Base-by-base conservation (phyloP, 2,329 filamentous ascomycete genomes). In the Orbilia brochopaga region DNA sequence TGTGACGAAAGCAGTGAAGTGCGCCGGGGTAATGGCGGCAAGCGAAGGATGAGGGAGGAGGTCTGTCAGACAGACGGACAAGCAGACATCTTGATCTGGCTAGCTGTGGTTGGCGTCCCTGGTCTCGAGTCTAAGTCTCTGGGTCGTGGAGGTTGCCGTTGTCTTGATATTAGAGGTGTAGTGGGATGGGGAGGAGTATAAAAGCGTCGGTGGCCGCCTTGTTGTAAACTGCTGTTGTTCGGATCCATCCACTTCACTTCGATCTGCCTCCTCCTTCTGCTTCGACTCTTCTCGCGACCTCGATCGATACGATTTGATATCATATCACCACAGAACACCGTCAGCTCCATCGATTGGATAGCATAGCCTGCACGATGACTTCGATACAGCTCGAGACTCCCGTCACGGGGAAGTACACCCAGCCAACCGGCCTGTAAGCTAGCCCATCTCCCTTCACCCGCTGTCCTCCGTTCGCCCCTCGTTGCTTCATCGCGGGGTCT, bases 371-470 rank as follows among this genome's bases (percentile, higher is more conserved):
- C 44, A 66, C 27, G 17, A 73, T 73, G 61, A 56, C 55, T 55
- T 53, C 59, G 55, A 44, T 66, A 73, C 55, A 40, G 35, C 35
- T 73, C n/a, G 69, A 73, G 53, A 51, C 52, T 46, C 62, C 69
- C 37, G 51, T 59, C 35, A 46, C 51, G 19, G 62, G 82, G 79
- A 82, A 84, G 78, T 83, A 83, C 76, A 80, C 82, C 59, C 83
- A 84, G 80, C 83, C 83, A 67, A 84, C 69, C 40, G 73, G 73
- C 40, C 54, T 74, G 66, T 73, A 73, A 66, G 69, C 65, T 27
- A 13, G 15, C 44, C 19, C 27, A 48, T 7, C 11, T 17, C 19
- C 23, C 59, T 55, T 44, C 17, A 15, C 27, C 32, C 32, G 4
- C 23, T 50, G 30, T 32, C 32, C 27, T 44, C 19, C 11, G 44